Conservation (phyloP, 2,329 filamentous ascomycete genomes). For the Fusarium vanettenii region DNA sequence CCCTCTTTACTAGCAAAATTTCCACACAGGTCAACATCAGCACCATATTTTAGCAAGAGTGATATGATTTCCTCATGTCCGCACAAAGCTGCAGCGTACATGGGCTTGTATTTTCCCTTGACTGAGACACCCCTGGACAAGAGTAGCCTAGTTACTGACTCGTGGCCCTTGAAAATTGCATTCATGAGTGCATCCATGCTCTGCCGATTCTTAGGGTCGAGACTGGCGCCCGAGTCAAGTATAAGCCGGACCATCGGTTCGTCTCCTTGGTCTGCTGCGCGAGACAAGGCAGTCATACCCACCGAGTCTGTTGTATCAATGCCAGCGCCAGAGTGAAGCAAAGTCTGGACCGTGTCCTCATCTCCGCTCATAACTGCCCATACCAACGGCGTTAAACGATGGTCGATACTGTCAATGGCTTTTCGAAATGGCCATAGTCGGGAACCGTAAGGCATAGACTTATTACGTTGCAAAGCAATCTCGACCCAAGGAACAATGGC, state of each 20-base stretch:
- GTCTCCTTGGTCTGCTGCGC: neutral
- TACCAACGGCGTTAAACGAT: neutral
- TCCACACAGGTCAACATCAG: neutral
- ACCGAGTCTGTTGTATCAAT: neutral
- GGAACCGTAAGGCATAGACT: neutral
- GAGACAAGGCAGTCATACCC: neutral
- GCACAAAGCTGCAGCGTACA: rapidly evolving
- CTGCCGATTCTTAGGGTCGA: neutral
- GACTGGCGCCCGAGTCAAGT: neutral
- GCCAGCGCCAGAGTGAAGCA: neutral
- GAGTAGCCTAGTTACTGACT: neutral
- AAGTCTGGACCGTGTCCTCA: neutral
- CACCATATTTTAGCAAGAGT: neutral
- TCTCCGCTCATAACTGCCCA: neutral
- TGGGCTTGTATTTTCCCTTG: neutral
- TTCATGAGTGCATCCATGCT: rapidly evolving
- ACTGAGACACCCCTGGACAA: neutral
- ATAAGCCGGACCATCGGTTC: neutral
- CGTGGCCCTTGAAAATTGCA: neutral
- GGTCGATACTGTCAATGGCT: neutral
- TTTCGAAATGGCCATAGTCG: neutral
- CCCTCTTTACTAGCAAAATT: too few relatives aligned
- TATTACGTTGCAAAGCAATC: neutral
- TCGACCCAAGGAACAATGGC: neutral
- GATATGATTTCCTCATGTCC: neutral